Conservation (phyloP, 352 stramenopile species). For the Pythium dissimile region DNA sequence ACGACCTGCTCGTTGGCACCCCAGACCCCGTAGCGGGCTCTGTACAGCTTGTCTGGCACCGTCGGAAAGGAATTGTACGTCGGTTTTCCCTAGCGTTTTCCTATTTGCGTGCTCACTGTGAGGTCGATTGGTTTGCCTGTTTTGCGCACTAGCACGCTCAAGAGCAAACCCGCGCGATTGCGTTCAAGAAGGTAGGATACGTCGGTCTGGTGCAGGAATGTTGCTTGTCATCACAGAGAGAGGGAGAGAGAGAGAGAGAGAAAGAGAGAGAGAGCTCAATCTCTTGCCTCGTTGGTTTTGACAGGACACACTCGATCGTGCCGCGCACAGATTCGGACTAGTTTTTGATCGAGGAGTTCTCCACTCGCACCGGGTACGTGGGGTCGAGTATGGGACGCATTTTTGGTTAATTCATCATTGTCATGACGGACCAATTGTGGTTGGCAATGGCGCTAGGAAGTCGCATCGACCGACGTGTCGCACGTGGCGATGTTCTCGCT, state of each 20-base stretch:
- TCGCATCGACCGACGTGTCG: conserved; percentile 27
- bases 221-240: too few species aligned
- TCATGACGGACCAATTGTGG: too few species aligned
- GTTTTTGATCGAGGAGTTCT: conserved; percentile 9
- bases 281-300: background rate
- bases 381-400: background rate
- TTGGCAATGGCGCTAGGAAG: too few species aligned
- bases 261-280: too few species aligned
- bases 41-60: conserved; percentile 17
- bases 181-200: conserved; percentile 26
- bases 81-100: background rate
- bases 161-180: conserved; percentile 28
- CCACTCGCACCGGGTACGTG: conserved; percentile 8
- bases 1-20: conserved; percentile 33
- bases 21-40: background rate
- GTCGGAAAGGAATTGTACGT: conserved; percentile 18
- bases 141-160: conserved; percentile 28
- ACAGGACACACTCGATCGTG: conserved; percentile 23
- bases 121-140: too few species aligned
- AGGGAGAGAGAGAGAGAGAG: too few species aligned
- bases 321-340: conserved; percentile 13
- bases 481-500: conserved; percentile 41
- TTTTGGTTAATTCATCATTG: background rate
- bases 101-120: too few species aligned
- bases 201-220: too few species aligned